Evolutionary conservation across 495 filamentous ascomycete genomes (phyloP), one percentile per base, ranked within the genome.

Genomic region (Extremus antarcticus): DNA sequence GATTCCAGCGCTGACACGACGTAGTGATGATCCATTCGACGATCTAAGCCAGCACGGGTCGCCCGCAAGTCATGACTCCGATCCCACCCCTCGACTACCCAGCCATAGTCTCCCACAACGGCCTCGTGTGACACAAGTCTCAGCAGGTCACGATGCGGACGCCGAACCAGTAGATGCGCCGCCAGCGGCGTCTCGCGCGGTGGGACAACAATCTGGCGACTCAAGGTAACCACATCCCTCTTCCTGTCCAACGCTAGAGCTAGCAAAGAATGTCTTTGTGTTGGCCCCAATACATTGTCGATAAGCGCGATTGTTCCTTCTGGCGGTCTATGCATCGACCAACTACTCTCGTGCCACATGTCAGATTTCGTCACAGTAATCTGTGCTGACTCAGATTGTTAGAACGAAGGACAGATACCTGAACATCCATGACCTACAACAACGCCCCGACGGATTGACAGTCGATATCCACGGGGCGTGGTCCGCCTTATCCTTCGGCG

Each of bases 11-110:
- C 59, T 57, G 35, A 62, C 45, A 21, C 17, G 13, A 21, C 25
- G 19, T 16, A 63, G 61, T 47, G 52, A 60, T 45, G 54, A 63
- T 24, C 57, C 57, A 7, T 45, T 56, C 24, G 39, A 51, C 45
- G 53, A 49, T 15, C 56, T 53, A 2, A 59, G 45, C 20, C 35
- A 47, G 15, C 47, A 47, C n/a, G 21, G 32, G 8, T 63, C 60
- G 19, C 43, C 55, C 17, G 49, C 24, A 22, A 63, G 60, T 54
- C 56, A 59, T 15, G 56, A 53, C 35, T 40, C 24, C 15, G 20
- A 23, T n/a, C 45, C 41, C 16, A 2, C 22, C 43, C 17, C 19
- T 16, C 17, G 24, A 52, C 17, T 29, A 1, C 8, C 41, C 41
- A 21, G 19, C 41, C 41, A 45, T 3, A 17, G 16, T 7, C 19